A percentile compares a stretch with the other conserved stretches of the same genome.
These are phyloP conservation scores for Leucocoprinus birnbaumii DNA, from an alignment of 768 basidiomycete genomes.

Conservation along the genomic window DNA sequence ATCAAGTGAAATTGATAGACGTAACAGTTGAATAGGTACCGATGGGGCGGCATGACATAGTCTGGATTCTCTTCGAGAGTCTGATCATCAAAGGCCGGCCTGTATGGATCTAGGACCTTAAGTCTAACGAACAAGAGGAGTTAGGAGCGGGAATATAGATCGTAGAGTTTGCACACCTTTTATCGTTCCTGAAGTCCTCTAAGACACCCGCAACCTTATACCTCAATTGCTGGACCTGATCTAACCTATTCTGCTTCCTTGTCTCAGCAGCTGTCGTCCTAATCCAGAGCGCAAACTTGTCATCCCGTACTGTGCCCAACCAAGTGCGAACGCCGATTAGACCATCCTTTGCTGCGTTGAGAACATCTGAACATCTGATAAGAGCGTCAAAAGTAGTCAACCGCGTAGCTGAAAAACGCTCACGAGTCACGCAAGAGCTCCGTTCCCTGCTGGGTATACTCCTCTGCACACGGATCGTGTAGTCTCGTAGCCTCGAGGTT, in stretches of 20 bases:
- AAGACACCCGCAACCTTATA: conserved; percentile 35
- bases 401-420: background rate
- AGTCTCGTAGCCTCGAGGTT: conserved; percentile 59
- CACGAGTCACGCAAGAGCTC: conserved; percentile 44
- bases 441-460: conserved; percentile 39
- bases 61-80: conserved; percentile 20
- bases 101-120: conserved; percentile 60
- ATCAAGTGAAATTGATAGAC: conserved; percentile 63
- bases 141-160: too few species aligned
- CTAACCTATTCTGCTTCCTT: conserved; percentile 25
- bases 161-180: conserved; percentile 52
- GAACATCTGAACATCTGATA: conserved; percentile 48
- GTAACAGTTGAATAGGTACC: conserved; percentile 71
- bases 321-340: conserved; percentile 44
- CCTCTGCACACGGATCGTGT: conserved; percentile 43
- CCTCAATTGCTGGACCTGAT: conserved; percentile 32
- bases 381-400: background rate
- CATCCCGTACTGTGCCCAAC: conserved; percentile 39
- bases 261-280: conserved; percentile 24
- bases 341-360: conserved; percentile 36
- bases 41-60: conserved; percentile 49
- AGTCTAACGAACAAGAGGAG: conserved; percentile 26
- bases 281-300: conserved; percentile 35
- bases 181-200: conserved; percentile 44
- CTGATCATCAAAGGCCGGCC: conserved; percentile 38